Percentiles rank a stretch among this genome's conserved stretches.
Evolutionary conservation across 2,329 filamentous ascomycete species (phyloP).

Genomic region (Clarireedia homoeocarpa): DNA sequence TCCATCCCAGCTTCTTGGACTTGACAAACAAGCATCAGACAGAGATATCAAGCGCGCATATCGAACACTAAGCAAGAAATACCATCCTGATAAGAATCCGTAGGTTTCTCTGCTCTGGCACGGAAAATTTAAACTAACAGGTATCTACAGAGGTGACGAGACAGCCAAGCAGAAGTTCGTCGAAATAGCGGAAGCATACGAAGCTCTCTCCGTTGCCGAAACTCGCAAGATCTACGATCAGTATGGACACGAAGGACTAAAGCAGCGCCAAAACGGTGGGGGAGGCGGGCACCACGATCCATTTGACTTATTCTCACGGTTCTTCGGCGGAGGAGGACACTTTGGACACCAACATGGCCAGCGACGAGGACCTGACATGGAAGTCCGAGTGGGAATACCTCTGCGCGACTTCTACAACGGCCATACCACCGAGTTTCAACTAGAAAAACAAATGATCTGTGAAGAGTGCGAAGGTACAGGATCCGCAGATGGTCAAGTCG

Average conservation of each 20-base stretch:
- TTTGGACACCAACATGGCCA: constrained; percentile 67
- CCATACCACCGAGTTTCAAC: constrained; percentile 73
- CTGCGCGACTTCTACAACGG: constrained; percentile 92
- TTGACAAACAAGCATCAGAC: constrained; percentile 72
- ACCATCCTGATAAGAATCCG: constrained; percentile 97
- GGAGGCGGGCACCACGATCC: constrained; percentile 67
- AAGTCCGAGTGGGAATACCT: constrained; percentile 71
- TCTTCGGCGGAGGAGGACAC: constrained; percentile 74
- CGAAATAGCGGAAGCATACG: constrained; percentile 90
- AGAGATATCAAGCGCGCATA: constrained; percentile 92
- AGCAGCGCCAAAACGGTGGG: constrained; percentile 70
- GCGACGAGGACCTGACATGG: constrained; percentile 79
- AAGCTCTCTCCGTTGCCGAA: constrained; percentile 73
- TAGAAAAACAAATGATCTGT: constrained; percentile 94
- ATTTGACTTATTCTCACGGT: constrained; percentile 92
- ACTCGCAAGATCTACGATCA: constrained; percentile 87
- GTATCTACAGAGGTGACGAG: constrained; percentile 56
- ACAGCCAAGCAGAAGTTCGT: constrained; percentile 86
- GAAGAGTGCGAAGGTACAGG: constrained; percentile 84
- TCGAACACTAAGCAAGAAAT: constrained; percentile 86
- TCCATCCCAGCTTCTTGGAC: constrained; percentile 58
- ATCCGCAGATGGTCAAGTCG: constrained; percentile 72
- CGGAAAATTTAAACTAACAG: not conserved
- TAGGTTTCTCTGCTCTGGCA: constrained; percentile 38
- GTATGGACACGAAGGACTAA: constrained; percentile 84